Evolutionary conservation across 202 grass and related monocot species (phyloP).

Genomic region (Cymbopogon flexuosus): DNA sequence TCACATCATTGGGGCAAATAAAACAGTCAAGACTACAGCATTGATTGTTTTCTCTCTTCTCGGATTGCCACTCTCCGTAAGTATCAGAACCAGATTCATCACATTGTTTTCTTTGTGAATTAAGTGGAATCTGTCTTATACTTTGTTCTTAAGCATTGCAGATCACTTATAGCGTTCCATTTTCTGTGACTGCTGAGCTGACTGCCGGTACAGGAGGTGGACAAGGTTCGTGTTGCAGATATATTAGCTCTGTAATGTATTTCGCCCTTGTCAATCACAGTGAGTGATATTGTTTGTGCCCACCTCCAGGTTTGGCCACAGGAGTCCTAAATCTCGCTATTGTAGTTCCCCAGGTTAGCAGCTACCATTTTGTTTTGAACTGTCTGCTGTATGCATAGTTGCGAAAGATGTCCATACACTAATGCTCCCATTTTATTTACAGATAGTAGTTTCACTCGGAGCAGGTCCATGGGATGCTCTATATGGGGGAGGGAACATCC

Average conservation of each 20-base stretch:
- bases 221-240: slow-evolving; percentile 58
- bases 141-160: slow-evolving; percentile 18
- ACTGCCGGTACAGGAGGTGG: slow-evolving; percentile 87
- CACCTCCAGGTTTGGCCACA: slow-evolving; percentile 70
- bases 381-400: not conserved
- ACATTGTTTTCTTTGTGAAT: slow-evolving; percentile 1
- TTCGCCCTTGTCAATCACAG: not conserved
- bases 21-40: slow-evolving; percentile 50
- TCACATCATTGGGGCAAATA: slow-evolving; percentile 74
- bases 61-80: slow-evolving; percentile 87
- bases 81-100: slow-evolving; percentile 23
- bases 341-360: slow-evolving; percentile 73
- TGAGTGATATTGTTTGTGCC: not conserved
- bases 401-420: not conserved
- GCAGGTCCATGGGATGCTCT: slow-evolving; percentile 93
- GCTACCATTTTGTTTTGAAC: not conserved
- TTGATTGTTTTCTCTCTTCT: slow-evolving; percentile 87
- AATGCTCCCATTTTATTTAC: slow-evolving; percentile 20
- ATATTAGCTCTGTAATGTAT: not conserved
- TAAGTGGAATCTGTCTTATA: slow-evolving; percentile 27
- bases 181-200: slow-evolving; percentile 83
- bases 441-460: slow-evolving; percentile 85
- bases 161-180: slow-evolving; percentile 96
- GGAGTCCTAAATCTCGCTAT: slow-evolving; percentile 95
- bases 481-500: slow-evolving; percentile 87